Evolutionary conservation across 345 rosid genomes (phyloP), one percentile per base, ranked within the genome.

Genomic region (Eucalyptus camaldulensis): DNA sequence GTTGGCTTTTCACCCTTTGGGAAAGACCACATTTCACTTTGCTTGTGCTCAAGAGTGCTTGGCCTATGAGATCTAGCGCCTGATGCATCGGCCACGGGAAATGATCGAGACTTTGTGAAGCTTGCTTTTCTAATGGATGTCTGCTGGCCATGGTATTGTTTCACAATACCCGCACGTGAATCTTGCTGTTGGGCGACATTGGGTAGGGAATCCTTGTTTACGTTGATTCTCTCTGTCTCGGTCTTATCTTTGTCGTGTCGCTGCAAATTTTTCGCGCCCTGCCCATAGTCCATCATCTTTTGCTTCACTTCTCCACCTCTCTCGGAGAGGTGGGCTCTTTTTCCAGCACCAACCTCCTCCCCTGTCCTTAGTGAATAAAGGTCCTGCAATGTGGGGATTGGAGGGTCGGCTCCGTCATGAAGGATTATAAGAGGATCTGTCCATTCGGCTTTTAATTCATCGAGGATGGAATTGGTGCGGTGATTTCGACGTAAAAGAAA

Each of bases 101-200:
- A 98, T 62, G 99, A 97, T n/a, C 94, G 96, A 86, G 99, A 96
- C 90, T 94, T 97, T 27, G 90, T 93, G 72, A 98, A 90, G 80
- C 90, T 93, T 69, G 87, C 90, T 21, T 86, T 90, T 12, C 49
- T 49, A 15, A 80, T 62, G 49, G 92, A 90, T 90, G 90, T 88
- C 69, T 93, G 90, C 90, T 88, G 92, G 86, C 92, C 90, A 51
- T 92, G 91, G 25, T 93, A 89, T 87, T 88, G 91, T 86, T 87
- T 90, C 37, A 50, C 69, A 72, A 90, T 83, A 62, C 88, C 91
- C 90, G 89, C 87, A n/a, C 88, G 91, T 8, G 95, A 92, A 90
- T 95, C 93, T 24, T 89, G 87, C 85, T 40, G 85, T 21, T 22
- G 85, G 83, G 85, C 0, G 29, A 40, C 47, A 21, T 40, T 40